phyloP scores from a whole-genome alignment of 805 yeast genomes.

The Starmerella davenportii region DNA sequence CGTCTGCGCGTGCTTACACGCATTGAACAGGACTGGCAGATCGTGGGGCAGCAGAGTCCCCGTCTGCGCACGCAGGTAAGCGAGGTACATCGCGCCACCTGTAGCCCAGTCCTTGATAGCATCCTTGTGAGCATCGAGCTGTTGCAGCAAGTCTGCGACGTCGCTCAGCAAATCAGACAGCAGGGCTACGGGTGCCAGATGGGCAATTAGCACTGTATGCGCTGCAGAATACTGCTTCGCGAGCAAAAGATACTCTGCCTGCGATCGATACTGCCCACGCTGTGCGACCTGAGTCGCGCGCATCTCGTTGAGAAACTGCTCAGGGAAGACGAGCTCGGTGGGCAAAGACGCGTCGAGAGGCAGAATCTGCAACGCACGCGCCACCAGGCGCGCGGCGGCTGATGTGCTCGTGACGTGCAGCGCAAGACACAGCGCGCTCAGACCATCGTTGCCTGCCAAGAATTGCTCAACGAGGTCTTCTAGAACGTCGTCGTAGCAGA shows the following conservation, averaged over 20 bases:
- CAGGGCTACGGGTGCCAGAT: slow-evolving; percentile 59
- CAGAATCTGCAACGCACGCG: slow-evolving; percentile 1
- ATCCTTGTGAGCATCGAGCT: slow-evolving; percentile 11
- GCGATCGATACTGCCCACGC: slow-evolving; percentile 36
- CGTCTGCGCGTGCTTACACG: slow-evolving; percentile 3
- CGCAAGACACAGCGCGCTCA: slow-evolving; percentile 45
- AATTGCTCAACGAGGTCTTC: slow-evolving; percentile 30
- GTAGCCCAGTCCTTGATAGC: slow-evolving; percentile 18
- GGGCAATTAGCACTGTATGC: slow-evolving; percentile 34
- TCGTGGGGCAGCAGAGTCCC: background rate
- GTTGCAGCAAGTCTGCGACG: slow-evolving; percentile 17
- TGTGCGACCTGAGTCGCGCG: slow-evolving; percentile 39
- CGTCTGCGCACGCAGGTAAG: slow-evolving; percentile 12
- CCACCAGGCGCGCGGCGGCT: slow-evolving; percentile 20
- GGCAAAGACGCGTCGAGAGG: slow-evolving; percentile 18
- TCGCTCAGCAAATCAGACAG: slow-evolving; percentile 27
- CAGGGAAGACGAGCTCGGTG: slow-evolving; percentile 22
- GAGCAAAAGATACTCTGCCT: slow-evolving; percentile 40
- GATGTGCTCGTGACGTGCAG: slow-evolving; percentile 37
- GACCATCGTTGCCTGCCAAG: slow-evolving; percentile 5
- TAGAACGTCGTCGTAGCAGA: slow-evolving; percentile 2
- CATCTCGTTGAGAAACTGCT: slow-evolving; percentile 33
- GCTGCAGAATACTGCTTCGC: slow-evolving; percentile 50
- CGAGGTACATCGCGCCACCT: slow-evolving; percentile 25
- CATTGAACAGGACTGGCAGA: slow-evolving; percentile 1